Conservation (phyloP, 1,139 yeast species). For the Pichia terricola region DNA sequence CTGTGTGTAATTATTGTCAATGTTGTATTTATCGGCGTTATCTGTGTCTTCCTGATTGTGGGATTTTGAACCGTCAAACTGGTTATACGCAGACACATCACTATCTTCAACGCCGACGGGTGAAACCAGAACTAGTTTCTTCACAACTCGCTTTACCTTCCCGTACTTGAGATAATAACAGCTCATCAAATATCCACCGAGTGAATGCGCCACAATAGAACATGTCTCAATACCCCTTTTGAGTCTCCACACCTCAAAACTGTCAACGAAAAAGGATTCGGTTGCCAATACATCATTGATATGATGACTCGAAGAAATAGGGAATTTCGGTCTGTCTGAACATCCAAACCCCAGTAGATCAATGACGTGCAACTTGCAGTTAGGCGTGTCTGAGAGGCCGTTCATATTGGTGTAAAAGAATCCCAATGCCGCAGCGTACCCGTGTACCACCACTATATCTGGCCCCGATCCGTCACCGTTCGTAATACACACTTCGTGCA, state of each 20-base stretch:
- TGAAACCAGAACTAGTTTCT: conserved; percentile 61
- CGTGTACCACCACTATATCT: conserved; percentile 63
- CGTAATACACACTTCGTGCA: conserved; percentile 54
- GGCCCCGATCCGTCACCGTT: conserved; percentile 15
- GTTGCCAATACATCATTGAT: conserved; percentile 32
- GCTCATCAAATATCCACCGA: conserved; percentile 82
- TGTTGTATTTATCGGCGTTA: conserved; percentile 1
- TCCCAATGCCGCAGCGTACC: conserved; percentile 72
- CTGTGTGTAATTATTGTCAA: conserved; percentile 3
- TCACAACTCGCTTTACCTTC: conserved; percentile 54
- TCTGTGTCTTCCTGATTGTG: not conserved
- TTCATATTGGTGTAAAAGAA: conserved; percentile 61
- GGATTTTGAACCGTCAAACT: conserved; percentile 34
- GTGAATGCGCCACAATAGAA: conserved; percentile 78
- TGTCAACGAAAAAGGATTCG: conserved; percentile 70
- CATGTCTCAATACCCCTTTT: conserved; percentile 46
- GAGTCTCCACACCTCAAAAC: conserved; percentile 74
- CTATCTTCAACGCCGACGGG: conserved; percentile 82
- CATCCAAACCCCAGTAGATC: conserved; percentile 83
- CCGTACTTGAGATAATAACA: conserved; percentile 75
- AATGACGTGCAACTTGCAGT: conserved; percentile 52
- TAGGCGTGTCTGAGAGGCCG: conserved; percentile 36
- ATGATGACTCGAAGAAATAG: conserved; percentile 14
- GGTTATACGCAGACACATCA: conserved; percentile 28
- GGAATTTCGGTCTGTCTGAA: conserved; percentile 57